A percentile compares a stretch with the other conserved stretches of the same genome.
phyloP scores from a whole-genome alignment of 164 flowering plant species.

The Paratinospora sagittata region DNA sequence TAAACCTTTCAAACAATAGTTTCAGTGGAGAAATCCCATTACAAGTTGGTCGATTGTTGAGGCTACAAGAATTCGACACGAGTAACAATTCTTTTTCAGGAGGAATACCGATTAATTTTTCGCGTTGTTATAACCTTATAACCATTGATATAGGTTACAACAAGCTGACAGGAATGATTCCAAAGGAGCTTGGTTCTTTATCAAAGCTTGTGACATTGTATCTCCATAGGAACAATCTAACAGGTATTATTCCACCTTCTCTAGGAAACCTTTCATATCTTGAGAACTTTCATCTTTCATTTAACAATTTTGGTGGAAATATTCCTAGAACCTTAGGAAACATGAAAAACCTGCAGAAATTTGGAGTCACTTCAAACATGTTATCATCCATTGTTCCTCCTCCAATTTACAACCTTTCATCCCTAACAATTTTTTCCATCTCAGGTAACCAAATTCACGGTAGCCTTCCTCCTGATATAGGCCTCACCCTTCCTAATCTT shows the following conservation, averaged over 20 bases:
- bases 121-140: constrained; percentile 10
- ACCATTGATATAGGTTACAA: constrained; percentile 10
- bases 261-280: constrained; percentile 38
- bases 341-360: constrained; percentile 3
- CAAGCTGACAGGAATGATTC: constrained; percentile 22
- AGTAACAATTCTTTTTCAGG: constrained; percentile 17
- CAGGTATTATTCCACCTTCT: constrained; percentile 28
- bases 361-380: constrained; percentile 12
- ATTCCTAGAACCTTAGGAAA: constrained; percentile 21
- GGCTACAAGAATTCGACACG: constrained; percentile 16
- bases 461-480: constrained; percentile 17
- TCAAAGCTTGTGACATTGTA: constrained; percentile 9
- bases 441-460: constrained; percentile 21
- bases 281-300: not conserved
- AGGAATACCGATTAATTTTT: constrained; percentile 18
- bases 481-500: constrained; percentile 27
- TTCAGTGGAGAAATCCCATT: too few species aligned
- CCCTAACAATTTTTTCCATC: constrained; percentile 14
- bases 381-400: constrained; percentile 24
- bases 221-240: constrained; percentile 24
- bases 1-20: too few species aligned
- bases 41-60: constrained; percentile 3
- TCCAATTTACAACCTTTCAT: constrained; percentile 30
- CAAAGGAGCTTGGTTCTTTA: constrained; percentile 24
- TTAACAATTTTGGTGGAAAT: constrained; percentile 24